Evolutionary conservation across 75 land plant species (phyloP).

Genomic region (Ceratopteris richardii): DNA sequence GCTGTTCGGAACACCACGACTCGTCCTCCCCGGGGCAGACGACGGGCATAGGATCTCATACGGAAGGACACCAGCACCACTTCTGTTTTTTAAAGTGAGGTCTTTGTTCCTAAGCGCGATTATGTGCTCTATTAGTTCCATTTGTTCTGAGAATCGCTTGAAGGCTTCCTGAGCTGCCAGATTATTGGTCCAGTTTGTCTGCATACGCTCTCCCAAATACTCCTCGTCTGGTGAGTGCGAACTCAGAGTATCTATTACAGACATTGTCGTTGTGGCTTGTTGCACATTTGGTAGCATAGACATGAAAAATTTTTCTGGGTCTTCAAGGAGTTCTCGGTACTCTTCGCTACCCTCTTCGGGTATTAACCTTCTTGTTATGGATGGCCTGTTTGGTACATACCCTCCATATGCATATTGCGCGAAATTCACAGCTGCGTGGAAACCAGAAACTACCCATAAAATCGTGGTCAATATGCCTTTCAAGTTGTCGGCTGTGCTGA

Average conservation of each 20-base stretch:
- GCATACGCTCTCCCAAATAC: slow-evolving; percentile 59
- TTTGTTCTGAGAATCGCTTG: slow-evolving; percentile 35
- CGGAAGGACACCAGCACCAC: slow-evolving; percentile 72
- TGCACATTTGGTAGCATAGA: slow-evolving; percentile 49
- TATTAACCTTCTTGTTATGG: slow-evolving; percentile 57
- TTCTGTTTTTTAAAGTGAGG: slow-evolving; percentile 37
- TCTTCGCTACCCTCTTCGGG: slow-evolving; percentile 53
- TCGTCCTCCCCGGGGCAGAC: slow-evolving; percentile 49
- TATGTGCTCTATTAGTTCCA: slow-evolving; percentile 34
- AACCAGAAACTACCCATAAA: slow-evolving; percentile 80
- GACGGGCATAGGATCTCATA: slow-evolving; percentile 58
- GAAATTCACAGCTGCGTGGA: slow-evolving; percentile 90
- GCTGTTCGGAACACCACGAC: slow-evolving; percentile 74
- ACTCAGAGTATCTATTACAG: slow-evolving; percentile 77
- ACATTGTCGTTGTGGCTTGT: slow-evolving; percentile 71
- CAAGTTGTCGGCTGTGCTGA: slow-evolving; percentile 41
- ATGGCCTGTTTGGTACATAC: slow-evolving; percentile 85
- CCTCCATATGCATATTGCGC: slow-evolving; percentile 94
- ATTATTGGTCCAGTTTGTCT: slow-evolving; percentile 41
- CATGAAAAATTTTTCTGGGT: slow-evolving; percentile 71
- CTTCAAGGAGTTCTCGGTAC: slow-evolving; percentile 38
- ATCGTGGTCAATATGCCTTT: slow-evolving; percentile 52
- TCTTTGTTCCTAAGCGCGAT: slow-evolving; percentile 53
- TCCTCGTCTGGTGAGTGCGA: slow-evolving; percentile 93
- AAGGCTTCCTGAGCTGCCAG: slow-evolving; percentile 31